Base-by-base conservation (phyloP, 2,329 filamentous ascomycete genomes). In the Chaetomium globosum region DNA sequence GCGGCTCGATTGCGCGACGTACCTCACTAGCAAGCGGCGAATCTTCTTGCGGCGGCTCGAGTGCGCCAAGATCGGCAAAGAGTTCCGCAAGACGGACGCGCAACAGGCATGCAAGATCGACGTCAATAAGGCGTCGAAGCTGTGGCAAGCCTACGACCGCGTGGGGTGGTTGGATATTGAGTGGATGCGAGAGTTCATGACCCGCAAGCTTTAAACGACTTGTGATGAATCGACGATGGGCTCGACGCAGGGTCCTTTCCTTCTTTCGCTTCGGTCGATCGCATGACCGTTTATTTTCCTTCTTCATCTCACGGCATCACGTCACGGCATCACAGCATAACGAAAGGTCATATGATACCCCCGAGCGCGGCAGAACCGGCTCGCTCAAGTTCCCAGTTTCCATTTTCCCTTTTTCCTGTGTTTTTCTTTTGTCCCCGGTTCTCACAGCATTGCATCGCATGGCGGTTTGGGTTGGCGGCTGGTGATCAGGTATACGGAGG, bases 61-160 rank as follows among this genome's bases (percentile, higher is more conserved):
- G 59, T 86, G 85, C 66, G 85, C 88, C 2, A 79, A 81, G 63
- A 87, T 86, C 43, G 85, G 85, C 74, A 95, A 96, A 77, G 90
- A 93, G 73, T 97, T 97, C 77, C 89, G 92, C 76, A 97, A 97
- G 84, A 98, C 94, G 1, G 92, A 97, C 75, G 92, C 93, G 5
- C 94, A 98, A 77, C 91, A 96, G 76, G 92, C 92, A n/a, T 96
- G 92, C 84, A 96, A 96, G 81, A 97, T 97, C 69, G 94, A 98
- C 73, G 94, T 98, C 76, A 97, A 97, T 82, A 98, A 97, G 81
- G 92, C 93, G 3, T 96, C 92, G 70, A 94, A 94, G 77, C 82
- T 98, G 55, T 97, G 92, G 91, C 88, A 88, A 46, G 92, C 92
- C 6, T 98, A 92, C 74, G 91, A 97, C 58, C 89, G 88, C 72